These are phyloP conservation scores for Lasiodiplodia gonubiensis DNA, from an alignment of 2,329 filamentous ascomycete species.

Conservation along the genomic window DNA sequence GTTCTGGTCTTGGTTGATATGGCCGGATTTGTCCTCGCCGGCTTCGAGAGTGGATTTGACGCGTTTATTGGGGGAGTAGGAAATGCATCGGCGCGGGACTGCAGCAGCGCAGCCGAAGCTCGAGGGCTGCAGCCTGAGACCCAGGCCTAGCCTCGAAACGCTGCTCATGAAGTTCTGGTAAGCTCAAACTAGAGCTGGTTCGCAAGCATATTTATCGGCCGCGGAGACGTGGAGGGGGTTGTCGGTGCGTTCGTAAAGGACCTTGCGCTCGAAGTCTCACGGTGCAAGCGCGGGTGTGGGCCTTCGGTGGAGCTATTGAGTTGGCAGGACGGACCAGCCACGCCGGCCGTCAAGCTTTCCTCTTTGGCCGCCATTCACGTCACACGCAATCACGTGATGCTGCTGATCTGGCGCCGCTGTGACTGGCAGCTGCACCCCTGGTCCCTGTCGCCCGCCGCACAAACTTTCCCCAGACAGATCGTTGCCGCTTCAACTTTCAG, in stretches of 20 bases:
- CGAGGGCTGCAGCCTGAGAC: slow-evolving; percentile 24
- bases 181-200: not conserved
- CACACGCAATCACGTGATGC: not conserved
- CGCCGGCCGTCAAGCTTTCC: not conserved
- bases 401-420: not conserved
- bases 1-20: slow-evolving; percentile 76
- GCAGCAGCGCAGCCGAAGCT: slow-evolving; percentile 19
- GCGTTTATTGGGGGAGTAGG: slow-evolving; percentile 11
- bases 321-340: slow-evolving; percentile 7
- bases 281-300: slow-evolving; percentile 11
- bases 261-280: not conserved
- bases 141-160: slow-evolving; percentile 26
- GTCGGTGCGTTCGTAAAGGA: slow-evolving; percentile 1
- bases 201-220: slow-evolving; percentile 18
- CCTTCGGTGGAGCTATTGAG: slow-evolving; percentile 18
- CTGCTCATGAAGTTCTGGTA: slow-evolving; percentile 23
- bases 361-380: slow-evolving; percentile 17
- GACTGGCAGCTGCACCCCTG: slow-evolving; percentile 4
- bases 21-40: slow-evolving; percentile 73
- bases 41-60: slow-evolving; percentile 46
- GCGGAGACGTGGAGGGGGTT: not conserved
- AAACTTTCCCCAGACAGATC: slow-evolving; percentile 28
- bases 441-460: slow-evolving; percentile 20
- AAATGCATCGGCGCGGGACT: slow-evolving; percentile 13
- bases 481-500: slow-evolving; percentile 24